Base-by-base conservation (phyloP, 2,329 filamentous ascomycete species). In the Sarocladium oryzae region DNA sequence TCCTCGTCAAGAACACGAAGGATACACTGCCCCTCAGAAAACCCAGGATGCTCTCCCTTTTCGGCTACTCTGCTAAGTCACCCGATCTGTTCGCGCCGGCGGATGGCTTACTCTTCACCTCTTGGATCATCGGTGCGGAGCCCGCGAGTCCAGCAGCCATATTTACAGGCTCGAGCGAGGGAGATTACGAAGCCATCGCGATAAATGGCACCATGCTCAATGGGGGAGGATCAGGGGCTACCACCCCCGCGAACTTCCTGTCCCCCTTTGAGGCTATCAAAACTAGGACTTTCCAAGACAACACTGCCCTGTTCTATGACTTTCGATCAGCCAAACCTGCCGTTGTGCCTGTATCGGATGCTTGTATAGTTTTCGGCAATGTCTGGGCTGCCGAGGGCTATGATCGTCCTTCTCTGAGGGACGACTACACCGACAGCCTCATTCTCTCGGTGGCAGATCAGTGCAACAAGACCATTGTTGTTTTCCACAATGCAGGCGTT, bases 401-500 rank as follows among this genome's bases (percentile, higher is more conserved):
- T 1, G 87, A 78, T 58, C 68, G 82, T 45, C 67, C 70, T 35
- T 73, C 73, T 59, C 69, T 78, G 3, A 69, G 70, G 20, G 72
- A 85, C 51, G 75, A 78, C 55, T 86, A 82, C 53, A 51, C 66
- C 46, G 85, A 79, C 7, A 82, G 88, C 56, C 71, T 74, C 11
- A 75, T 88, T 2, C 77, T 88, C 48, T 72, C 76, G 5, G 83
- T 82, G 1, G 83, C 84, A 8, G 76, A 73, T 40, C 84, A 79
- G 58, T 58, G 78, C 81, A 73, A 74, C 53, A 82, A 77, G 52
- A 85, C 86, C n/a, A 69, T 88, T 0, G 84, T 88, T 0, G 73
- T 88, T 1, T 73, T 84, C 1, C 84, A 88, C 64, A 85, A 82
- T 0, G 84, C 87, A 4, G 85, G 85, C 0, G 75, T 87, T 51